These are phyloP conservation scores for Lecanicillium sp. DNA, from an alignment of 2,329 filamentous ascomycete species.

Conservation along the genomic window DNA sequence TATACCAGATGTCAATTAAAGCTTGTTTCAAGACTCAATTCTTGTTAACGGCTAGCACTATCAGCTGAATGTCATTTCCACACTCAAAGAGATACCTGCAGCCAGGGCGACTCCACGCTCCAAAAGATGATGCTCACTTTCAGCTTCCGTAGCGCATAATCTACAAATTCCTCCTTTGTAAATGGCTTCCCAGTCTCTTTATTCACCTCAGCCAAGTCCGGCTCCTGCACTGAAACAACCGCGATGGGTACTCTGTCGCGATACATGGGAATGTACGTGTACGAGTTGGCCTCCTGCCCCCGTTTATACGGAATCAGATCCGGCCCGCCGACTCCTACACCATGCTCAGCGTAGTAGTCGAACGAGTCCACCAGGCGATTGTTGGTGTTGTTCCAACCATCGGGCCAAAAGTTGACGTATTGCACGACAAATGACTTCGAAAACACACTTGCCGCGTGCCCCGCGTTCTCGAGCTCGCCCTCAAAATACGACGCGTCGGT, in stretches of 20 bases:
- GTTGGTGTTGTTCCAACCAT: conserved; percentile 16
- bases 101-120: neutral
- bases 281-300: conserved; percentile 16
- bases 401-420: conserved; percentile 21
- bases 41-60: no score
- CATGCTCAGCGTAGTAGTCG: conserved; percentile 15
- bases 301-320: conserved; percentile 15
- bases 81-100: no score
- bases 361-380: conserved; percentile 13
- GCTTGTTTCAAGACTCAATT: no score
- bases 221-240: neutral
- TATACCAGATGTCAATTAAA: no score
- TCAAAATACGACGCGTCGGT: conserved; percentile 12
- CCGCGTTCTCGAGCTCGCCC: conserved; percentile 16
- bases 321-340: conserved; percentile 17
- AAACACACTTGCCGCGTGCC: conserved; percentile 14
- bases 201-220: conserved; percentile 9
- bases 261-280: conserved; percentile 14
- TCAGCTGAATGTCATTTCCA: no score
- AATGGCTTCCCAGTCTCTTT: conserved; percentile 11
- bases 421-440: conserved; percentile 17
- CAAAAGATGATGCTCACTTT: conserved; percentile 10
- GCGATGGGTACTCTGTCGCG: neutral
- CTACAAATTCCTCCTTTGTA: conserved; percentile 17
- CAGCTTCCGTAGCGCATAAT: conserved; percentile 14